A percentile compares a stretch with the other conserved stretches of the same genome.
Evolutionary conservation across 495 filamentous ascomycete genomes (phyloP).

Genomic region (Cercophora samala): DNA sequence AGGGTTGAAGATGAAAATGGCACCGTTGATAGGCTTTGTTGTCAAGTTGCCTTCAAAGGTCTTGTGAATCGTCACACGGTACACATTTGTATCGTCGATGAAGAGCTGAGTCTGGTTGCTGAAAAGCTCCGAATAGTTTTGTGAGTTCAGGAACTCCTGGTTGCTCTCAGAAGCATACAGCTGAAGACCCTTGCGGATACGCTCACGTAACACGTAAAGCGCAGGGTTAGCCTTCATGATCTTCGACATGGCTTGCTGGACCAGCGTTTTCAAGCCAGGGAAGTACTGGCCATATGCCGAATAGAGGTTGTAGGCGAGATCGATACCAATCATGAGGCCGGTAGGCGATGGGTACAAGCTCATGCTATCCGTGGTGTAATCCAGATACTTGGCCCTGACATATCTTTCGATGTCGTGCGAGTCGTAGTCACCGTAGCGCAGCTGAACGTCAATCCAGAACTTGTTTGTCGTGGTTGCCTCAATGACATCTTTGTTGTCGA

Average conservation of each 20-base stretch:
- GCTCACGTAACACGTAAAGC: conserved; percentile 92
- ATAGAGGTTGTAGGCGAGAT: conserved; percentile 97
- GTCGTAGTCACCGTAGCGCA: conserved; percentile 98
- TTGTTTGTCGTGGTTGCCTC: conserved; percentile 96
- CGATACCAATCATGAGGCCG: conserved; percentile 96
- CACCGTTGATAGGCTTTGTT: conserved; percentile 99
- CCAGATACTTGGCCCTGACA: conserved; percentile 94
- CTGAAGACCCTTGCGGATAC: conserved; percentile 98
- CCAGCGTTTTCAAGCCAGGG: conserved; percentile 91
- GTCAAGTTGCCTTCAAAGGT: conserved; percentile 99
- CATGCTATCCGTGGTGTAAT: conserved; percentile 99
- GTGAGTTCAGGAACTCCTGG: conserved; percentile 98
- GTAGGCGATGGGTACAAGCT: conserved; percentile 98
- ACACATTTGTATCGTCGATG: conserved; percentile 99
- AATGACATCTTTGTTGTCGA: conserved; percentile 95
- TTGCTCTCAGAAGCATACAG: conserved; percentile 98
- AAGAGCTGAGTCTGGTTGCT: conserved; percentile 99
- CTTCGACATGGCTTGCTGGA: conserved; percentile 99
- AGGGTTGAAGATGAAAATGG: conserved; percentile 99
- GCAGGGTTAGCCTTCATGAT: conserved; percentile 99
- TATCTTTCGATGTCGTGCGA: conserved; percentile 99
- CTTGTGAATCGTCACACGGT: conserved; percentile 99
- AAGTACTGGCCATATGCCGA: conserved; percentile 99
- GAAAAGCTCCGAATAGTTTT: conserved; percentile 99
- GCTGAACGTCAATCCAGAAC: conserved; percentile 98